phyloP scores from a whole-genome alignment of 78 protist species.

The Dictyostelium brefeldianum region DNA sequence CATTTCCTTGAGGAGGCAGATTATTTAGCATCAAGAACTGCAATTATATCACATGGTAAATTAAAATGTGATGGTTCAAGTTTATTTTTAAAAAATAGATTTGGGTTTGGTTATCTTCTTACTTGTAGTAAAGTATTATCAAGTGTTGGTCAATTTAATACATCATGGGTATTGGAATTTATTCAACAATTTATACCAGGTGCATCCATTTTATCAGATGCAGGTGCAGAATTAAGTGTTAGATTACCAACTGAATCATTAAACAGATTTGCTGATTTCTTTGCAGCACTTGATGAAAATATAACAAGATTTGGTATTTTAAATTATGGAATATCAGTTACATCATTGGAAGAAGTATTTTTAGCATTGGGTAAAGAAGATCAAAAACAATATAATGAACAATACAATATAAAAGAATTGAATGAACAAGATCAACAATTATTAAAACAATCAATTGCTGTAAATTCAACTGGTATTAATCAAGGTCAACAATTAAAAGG shows the following conservation, averaged over 20 bases:
- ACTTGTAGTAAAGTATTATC: conserved; percentile 9
- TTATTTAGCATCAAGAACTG: conserved; percentile 87
- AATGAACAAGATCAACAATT: not conserved
- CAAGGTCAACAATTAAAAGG: conserved; percentile 36
- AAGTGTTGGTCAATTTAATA: not conserved
- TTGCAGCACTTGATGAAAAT: conserved; percentile 6
- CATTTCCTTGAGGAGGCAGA: conserved; percentile 98
- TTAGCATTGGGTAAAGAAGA: conserved; percentile 43
- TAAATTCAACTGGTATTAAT: not conserved
- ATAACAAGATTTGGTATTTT: conserved; percentile 13
- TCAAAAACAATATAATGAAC: not conserved
- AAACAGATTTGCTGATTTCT: conserved; percentile 35
- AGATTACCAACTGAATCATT: conserved; percentile 33
- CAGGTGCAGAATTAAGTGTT: conserved; percentile 36
- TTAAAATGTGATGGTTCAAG: conserved; percentile 86
- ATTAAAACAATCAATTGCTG: not conserved
- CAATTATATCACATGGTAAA: conserved; percentile 93
- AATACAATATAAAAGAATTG: no score
- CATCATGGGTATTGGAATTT: not conserved
- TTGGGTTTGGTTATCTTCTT: conserved; percentile 90
- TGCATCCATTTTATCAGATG: conserved; percentile 45
- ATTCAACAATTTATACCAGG: conserved; percentile 26
- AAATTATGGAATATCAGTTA: conserved; percentile 46
- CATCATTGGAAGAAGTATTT: conserved; percentile 64
- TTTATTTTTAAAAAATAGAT: conserved; percentile 54